Percentiles rank a stretch among this genome's conserved stretches.
Evolutionary conservation across 768 basidiomycete genomes (phyloP).

Genomic region (Macrolepiota dolichaula): DNA sequence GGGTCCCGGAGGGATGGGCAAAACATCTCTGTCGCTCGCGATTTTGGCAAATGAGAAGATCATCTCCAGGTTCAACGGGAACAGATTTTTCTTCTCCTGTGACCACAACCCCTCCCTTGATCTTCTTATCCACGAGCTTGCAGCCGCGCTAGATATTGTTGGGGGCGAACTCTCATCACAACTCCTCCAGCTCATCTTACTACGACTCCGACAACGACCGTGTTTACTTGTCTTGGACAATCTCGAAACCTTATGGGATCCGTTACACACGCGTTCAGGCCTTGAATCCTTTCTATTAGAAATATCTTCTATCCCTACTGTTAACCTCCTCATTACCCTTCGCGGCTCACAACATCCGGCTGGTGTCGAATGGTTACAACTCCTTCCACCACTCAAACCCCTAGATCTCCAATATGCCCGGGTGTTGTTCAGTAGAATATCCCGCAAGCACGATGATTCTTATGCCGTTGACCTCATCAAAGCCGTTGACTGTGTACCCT

Average conservation of each 20-base stretch:
- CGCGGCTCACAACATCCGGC: slow-evolving; percentile 27
- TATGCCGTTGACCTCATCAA: slow-evolving; percentile 21
- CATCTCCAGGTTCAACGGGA: slow-evolving; percentile 12
- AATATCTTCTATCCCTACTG: slow-evolving; percentile 16
- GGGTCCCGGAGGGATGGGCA: slow-evolving; percentile 30
- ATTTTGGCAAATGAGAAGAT: slow-evolving; percentile 22
- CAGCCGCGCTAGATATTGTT: slow-evolving; percentile 15
- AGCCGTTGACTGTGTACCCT: slow-evolving; percentile 29
- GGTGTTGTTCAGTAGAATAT: slow-evolving; percentile 23
- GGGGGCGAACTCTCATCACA: slow-evolving; percentile 11
- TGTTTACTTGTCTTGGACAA: slow-evolving; percentile 28
- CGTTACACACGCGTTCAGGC: slow-evolving; percentile 18
- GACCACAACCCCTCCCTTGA: slow-evolving; percentile 23
- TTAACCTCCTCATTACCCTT: slow-evolving; percentile 25
- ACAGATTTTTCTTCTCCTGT: slow-evolving; percentile 27
- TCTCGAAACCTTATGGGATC: slow-evolving; percentile 31
- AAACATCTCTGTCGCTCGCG: slow-evolving; percentile 27
- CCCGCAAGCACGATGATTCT: slow-evolving; percentile 17
- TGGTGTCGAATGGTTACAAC: slow-evolving; percentile 21
- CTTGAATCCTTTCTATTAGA: slow-evolving; percentile 23
- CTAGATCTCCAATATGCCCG: slow-evolving; percentile 22
- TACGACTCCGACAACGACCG: slow-evolving; percentile 10
- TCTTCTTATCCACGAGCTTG: slow-evolving; percentile 21
- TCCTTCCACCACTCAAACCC: slow-evolving; percentile 24
- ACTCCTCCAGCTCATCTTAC: slow-evolving; percentile 17